phyloP scores from a whole-genome alignment of 768 basidiomycete species.

The Termitomyces sp. region DNA sequence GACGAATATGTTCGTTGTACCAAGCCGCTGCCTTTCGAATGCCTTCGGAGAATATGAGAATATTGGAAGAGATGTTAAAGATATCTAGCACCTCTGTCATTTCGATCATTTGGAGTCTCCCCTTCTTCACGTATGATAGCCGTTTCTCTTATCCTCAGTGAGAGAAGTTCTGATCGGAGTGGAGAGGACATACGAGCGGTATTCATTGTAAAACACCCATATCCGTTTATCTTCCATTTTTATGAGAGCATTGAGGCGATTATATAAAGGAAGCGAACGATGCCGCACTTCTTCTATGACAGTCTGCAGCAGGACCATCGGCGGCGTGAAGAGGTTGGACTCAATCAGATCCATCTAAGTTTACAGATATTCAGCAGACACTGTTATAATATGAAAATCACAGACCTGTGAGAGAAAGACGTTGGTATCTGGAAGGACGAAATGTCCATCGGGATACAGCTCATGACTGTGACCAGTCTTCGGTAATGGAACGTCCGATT shows the following conservation, averaged over 20 bases:
- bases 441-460: slow-evolving; percentile 30
- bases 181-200: slow-evolving; percentile 54
- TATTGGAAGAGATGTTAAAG: not conserved
- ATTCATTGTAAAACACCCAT: slow-evolving; percentile 87
- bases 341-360: slow-evolving; percentile 90
- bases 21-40: slow-evolving; percentile 85
- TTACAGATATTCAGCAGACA: not conserved
- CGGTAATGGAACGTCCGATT: slow-evolving; percentile 46
- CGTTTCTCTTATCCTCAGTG: slow-evolving; percentile 55
- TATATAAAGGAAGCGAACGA: slow-evolving; percentile 87
- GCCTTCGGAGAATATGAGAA: slow-evolving; percentile 36
- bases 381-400: not conserved
- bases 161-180: not conserved
- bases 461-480: slow-evolving; percentile 50
- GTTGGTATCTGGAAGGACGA: not conserved
- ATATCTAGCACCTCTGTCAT: slow-evolving; percentile 73
- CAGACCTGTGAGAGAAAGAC: slow-evolving; percentile 3
- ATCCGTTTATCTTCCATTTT: slow-evolving; percentile 82
- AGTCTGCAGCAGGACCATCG: slow-evolving; percentile 90
- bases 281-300: slow-evolving; percentile 96
- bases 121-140: slow-evolving; percentile 70
- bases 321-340: slow-evolving; percentile 64
- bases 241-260: slow-evolving; percentile 80
- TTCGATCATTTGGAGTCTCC: slow-evolving; percentile 89
- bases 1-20: slow-evolving; percentile 72